Evolutionary conservation across 305 asterid species (phyloP).

Genomic region (Solanum aculeatissimum): DNA sequence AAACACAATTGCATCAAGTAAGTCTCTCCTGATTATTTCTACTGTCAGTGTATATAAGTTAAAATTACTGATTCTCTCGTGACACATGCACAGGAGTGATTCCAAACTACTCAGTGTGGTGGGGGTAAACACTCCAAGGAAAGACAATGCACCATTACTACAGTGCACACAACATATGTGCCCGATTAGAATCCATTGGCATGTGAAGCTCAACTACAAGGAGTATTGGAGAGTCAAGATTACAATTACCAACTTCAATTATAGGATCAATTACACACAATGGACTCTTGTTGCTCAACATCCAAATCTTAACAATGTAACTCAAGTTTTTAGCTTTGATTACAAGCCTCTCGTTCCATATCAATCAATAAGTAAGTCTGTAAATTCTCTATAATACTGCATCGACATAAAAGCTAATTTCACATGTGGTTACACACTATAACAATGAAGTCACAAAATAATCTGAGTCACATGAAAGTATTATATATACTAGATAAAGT

Average conservation of each 20-base stretch:
- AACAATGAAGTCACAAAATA: neutral
- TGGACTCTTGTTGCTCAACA: slow-evolving; percentile 77
- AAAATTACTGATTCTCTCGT: neutral
- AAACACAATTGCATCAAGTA: slow-evolving; percentile 55
- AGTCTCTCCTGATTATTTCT: neutral
- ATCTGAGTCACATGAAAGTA: neutral
- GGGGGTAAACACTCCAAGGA: slow-evolving; percentile 72
- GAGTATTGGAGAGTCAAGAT: slow-evolving; percentile 68
- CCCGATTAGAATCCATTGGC: slow-evolving; percentile 72
- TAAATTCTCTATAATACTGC: neutral
- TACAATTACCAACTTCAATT: slow-evolving; percentile 63
- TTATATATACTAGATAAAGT: neutral
- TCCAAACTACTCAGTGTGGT: slow-evolving; percentile 61
- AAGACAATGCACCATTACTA: slow-evolving; percentile 45
- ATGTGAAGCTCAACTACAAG: slow-evolving; percentile 60
- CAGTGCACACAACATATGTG: slow-evolving; percentile 91
- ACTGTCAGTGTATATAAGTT: neutral
- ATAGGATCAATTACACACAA: slow-evolving; percentile 56
- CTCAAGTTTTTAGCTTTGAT: slow-evolving; percentile 74
- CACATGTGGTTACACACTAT: neutral
- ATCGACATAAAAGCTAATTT: neutral
- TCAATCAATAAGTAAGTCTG: slow-evolving; percentile 43
- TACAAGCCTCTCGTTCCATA: slow-evolving; percentile 62
- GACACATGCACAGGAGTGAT: slow-evolving; percentile 40
- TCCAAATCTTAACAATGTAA: slow-evolving; percentile 71